Base-by-base conservation (phyloP, 2,329 filamentous ascomycete species). In the Emergomyces pasteurianus region DNA sequence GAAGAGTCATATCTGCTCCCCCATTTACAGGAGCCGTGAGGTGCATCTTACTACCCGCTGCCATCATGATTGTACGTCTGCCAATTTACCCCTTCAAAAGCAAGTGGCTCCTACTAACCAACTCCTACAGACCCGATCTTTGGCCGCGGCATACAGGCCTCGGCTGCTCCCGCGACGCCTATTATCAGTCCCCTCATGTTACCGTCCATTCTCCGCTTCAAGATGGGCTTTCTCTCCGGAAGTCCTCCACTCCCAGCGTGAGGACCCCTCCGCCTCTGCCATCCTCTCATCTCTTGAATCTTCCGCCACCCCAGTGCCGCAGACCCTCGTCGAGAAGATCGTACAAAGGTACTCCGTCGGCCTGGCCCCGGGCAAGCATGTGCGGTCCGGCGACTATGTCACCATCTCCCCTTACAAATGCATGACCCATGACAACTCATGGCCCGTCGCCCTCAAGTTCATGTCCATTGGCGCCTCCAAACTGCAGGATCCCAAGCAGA, bases 261-360 rank as follows among this genome's bases (percentile, higher is more conserved):
- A 66, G 47, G 63, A 66, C 50, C 62, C 63, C 49, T 42, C 63
- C 5, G 26, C 57, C n/a, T 57, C 63, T 7, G 61, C 63, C 26
- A 61, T 66, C 26, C 62, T 65, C 26, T 64, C 63, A 2, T 52
- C 65, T 16, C 57, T 65, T 23, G 58, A 66, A 57, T 63, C 65
- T 23, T 58, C 61, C 40, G 60, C 74, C 75, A 1, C 83, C 89
- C 0, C 47, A 9, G 47, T 28, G 21, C 53, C 53, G 1, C 91
- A 96, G 75, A 96, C 89, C 2, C 75, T 96, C 58, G 94, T 89
- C 2, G 92, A 96, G 73, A 96, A 96, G 79, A 96, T 96, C 62
- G 86, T 96, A 0, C 92, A 96, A 73, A 77, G 81, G 18, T 87
- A 95, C 73, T 82, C 90, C 0, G 80, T 91, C n/a, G 89, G 86